phyloP scores from a whole-genome alignment of 1,139 yeast genomes.

The Entelexis paramagnoliae region DNA sequence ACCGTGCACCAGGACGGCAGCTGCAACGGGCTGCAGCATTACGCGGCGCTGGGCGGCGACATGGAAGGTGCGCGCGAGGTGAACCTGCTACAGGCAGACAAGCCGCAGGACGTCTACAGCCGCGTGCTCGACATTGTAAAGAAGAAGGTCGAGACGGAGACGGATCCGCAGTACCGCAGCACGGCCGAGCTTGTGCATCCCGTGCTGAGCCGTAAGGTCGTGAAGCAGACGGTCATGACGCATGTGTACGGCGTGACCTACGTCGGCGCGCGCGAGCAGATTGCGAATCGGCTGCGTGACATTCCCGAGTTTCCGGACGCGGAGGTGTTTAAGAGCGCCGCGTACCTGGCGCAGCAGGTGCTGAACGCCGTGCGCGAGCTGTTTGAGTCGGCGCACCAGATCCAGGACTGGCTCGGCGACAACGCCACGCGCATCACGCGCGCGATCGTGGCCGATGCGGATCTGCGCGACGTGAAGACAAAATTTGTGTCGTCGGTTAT shows the following conservation, averaged over 20 bases:
- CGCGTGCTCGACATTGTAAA: slow-evolving; percentile 69
- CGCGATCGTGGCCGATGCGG: slow-evolving; percentile 43
- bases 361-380: slow-evolving; percentile 76
- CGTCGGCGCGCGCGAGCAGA: slow-evolving; percentile 86
- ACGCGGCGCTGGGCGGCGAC: slow-evolving; percentile 97
- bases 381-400: slow-evolving; percentile 84
- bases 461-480: slow-evolving; percentile 33
- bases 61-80: slow-evolving; percentile 90
- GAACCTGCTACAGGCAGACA: slow-evolving; percentile 67
- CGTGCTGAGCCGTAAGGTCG: slow-evolving; percentile 71
- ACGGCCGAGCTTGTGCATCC: slow-evolving; percentile 48
- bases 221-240: slow-evolving; percentile 97
- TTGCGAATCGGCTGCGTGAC: slow-evolving; percentile 39
- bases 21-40: slow-evolving; percentile 94
- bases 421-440: slow-evolving; percentile 74
- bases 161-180: slow-evolving; percentile 34
- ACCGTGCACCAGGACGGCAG: slow-evolving; percentile 98
- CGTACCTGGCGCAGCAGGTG: slow-evolving; percentile 67
- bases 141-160: slow-evolving; percentile 45
- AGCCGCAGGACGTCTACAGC: slow-evolving; percentile 85
- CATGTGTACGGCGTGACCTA: slow-evolving; percentile 96
- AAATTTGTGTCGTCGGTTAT: slow-evolving; percentile 73
- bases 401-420: slow-evolving; percentile 93
- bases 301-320: slow-evolving; percentile 36
- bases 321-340: slow-evolving; percentile 37